Conservation (phyloP, 2,329 filamentous ascomycete species). For the Fusarium bactridioides region DNA sequence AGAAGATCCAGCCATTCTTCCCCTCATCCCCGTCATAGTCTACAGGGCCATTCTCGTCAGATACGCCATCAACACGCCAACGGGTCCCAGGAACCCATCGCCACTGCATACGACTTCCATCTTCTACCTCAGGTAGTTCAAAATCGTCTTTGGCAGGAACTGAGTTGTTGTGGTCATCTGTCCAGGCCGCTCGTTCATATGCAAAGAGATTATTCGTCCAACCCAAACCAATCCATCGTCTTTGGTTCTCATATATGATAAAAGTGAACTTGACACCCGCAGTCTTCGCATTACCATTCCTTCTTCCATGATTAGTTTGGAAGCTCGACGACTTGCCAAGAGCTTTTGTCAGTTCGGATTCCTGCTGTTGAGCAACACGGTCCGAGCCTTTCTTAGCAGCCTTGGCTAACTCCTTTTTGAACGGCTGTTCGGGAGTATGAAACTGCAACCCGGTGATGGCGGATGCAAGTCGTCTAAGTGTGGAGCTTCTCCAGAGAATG, state of each 20-base stretch:
- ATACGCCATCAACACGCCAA: conserved; percentile 85
- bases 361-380: conserved; percentile 31
- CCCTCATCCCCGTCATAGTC: conserved; percentile 68
- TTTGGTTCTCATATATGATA: conserved; percentile 94
- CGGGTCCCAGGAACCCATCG: conserved; percentile 85
- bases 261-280: conserved; percentile 95
- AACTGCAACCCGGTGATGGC: conserved; percentile 85
- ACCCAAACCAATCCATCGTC: conserved; percentile 91
- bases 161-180: conserved; percentile 90
- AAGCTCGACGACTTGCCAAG: conserved; percentile 43
- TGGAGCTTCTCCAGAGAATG: conserved; percentile 87
- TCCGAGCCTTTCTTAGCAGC: conserved; percentile 35
- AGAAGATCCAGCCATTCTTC: conserved; percentile 91
- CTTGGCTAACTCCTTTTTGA: conserved; percentile 40
- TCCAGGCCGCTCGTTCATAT: conserved; percentile 91
- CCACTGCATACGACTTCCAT: conserved; percentile 65
- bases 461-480: conserved; percentile 72
- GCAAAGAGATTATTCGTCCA: conserved; percentile 93
- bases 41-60: conserved; percentile 54
- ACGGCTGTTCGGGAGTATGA: conserved; percentile 55
- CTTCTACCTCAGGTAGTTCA: conserved; percentile 68
- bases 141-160: conserved; percentile 78
- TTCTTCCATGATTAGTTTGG: conserved; percentile 38
- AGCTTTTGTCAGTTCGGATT: conserved; percentile 59
- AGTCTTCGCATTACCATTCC: conserved; percentile 59